A percentile compares a stretch with the other conserved stretches of the same genome.
Conservation (phyloP, 371 early-diverging fungal species). For the Zopfochytrium polystomum region DNA sequence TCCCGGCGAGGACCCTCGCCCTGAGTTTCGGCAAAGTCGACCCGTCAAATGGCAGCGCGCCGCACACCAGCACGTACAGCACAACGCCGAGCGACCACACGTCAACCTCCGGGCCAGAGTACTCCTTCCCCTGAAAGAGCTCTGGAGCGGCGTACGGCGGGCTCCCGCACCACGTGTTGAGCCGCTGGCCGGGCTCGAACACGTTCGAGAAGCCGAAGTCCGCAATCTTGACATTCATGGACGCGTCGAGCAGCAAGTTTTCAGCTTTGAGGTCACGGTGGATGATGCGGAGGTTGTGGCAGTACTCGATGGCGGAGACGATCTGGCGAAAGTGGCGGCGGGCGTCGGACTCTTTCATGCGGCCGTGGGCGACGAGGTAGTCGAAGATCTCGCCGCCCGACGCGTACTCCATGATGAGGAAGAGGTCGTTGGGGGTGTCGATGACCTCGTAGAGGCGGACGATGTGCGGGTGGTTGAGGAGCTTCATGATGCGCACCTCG, state of each 20-base stretch:
- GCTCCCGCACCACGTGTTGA: constrained; percentile 70
- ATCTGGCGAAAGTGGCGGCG: constrained; percentile 61
- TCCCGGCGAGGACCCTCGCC: constrained; percentile 47
- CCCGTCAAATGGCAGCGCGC: constrained; percentile 81
- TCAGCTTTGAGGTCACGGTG: constrained; percentile 55
- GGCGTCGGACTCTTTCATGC: constrained; percentile 60
- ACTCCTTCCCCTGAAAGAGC: constrained; percentile 60
- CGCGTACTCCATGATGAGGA: constrained; percentile 66
- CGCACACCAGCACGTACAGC: constrained; percentile 70
- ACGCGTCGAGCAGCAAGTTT: constrained; percentile 52
- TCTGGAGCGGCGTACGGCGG: constrained; percentile 74
- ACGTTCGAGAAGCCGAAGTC: constrained; percentile 71
- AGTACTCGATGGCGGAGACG: constrained; percentile 58
- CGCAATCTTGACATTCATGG: constrained; percentile 53
- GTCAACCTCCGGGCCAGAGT: constrained; percentile 70
- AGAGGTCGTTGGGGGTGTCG: constrained; percentile 76
- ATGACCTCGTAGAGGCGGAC: constrained; percentile 84
- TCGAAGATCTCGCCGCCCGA: constrained; percentile 63
- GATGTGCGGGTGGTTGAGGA: constrained; percentile 77
- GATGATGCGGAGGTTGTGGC: constrained; percentile 58
- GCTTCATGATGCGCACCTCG: constrained; percentile 81
- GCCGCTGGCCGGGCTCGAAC: constrained; percentile 49
- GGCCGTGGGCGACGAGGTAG: constrained; percentile 55
- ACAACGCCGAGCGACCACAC: constrained; percentile 51
- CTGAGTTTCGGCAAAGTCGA: constrained; percentile 46